These are phyloP conservation scores for Colletotrichum melonis DNA, from an alignment of 2,329 filamentous ascomycete species.

Conservation along the genomic window DNA sequence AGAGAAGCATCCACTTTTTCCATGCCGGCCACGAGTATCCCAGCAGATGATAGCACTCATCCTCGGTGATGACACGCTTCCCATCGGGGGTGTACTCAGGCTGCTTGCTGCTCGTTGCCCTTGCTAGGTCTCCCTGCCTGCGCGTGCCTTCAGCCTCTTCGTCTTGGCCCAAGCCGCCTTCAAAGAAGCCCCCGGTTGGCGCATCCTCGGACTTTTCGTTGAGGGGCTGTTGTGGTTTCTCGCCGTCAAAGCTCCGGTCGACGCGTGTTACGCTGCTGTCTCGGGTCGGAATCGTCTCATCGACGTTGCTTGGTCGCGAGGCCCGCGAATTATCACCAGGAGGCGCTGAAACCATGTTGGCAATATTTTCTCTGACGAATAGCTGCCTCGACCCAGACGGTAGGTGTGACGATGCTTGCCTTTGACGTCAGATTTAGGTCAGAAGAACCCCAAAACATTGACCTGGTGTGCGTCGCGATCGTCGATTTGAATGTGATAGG, in stretches of 20 bases:
- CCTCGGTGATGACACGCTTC: constrained; percentile 58
- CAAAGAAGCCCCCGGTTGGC: constrained; percentile 1
- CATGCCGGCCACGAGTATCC: constrained; percentile 55
- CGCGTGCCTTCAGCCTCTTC: constrained; percentile 15
- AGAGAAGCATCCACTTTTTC: constrained; percentile 65
- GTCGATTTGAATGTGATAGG: not conserved
- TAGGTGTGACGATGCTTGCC: not conserved
- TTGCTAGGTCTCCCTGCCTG: constrained; percentile 2
- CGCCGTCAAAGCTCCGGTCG: constrained; percentile 11
- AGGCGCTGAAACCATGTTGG: constrained; percentile 1
- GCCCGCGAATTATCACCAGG: not conserved
- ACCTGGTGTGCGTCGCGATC: not conserved
- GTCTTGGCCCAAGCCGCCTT: constrained; percentile 17
- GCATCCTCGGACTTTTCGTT: not conserved
- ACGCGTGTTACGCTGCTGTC: constrained; percentile 24
- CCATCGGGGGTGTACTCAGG: constrained; percentile 37
- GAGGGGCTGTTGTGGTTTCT: not conserved
- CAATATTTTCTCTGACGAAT: not conserved
- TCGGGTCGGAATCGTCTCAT: not conserved
- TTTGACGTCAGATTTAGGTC: not conserved
- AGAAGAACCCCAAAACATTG: not conserved
- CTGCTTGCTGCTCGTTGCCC: constrained; percentile 6
- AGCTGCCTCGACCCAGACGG: not conserved
- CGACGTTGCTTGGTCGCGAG: not conserved
- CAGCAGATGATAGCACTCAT: constrained; percentile 58